These are phyloP conservation scores for Tuber calosporum DNA, from an alignment of 495 filamentous ascomycete genomes.

Conservation along the genomic window DNA sequence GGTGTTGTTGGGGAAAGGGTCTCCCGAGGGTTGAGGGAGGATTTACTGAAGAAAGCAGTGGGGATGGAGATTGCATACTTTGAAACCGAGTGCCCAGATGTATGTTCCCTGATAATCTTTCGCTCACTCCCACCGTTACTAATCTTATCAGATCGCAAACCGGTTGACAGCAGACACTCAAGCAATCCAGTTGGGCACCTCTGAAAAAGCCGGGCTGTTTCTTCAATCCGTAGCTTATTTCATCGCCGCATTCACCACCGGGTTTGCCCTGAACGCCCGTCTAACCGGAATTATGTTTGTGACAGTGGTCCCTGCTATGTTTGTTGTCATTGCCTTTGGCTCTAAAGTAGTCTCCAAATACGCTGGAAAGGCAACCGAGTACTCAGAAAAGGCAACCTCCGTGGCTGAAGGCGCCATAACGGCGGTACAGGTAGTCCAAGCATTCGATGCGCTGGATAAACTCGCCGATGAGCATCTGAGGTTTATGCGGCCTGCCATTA, in stretches of 20 bases:
- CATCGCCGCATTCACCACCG: constrained; percentile 50
- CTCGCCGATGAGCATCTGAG: constrained; percentile 45
- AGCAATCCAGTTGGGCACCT: constrained; percentile 46
- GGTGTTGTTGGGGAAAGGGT: constrained; percentile 44
- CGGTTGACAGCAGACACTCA: constrained; percentile 45
- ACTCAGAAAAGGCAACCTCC: constrained; percentile 41
- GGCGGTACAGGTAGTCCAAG: constrained; percentile 50
- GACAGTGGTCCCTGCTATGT: constrained; percentile 44
- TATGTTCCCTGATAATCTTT: constrained; percentile 19
- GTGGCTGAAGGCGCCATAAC: constrained; percentile 50
- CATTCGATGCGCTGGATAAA: constrained; percentile 47
- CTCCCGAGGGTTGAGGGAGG: constrained; percentile 40
- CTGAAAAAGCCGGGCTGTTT: constrained; percentile 50
- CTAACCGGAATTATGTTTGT: constrained; percentile 47
- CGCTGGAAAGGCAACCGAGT: constrained; percentile 26
- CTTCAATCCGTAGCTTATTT: constrained; percentile 49
- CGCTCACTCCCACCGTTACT: not conserved
- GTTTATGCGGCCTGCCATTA: constrained; percentile 37
- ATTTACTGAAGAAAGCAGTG: constrained; percentile 38
- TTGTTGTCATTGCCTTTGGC: constrained; percentile 44
- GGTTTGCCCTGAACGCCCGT: constrained; percentile 49
- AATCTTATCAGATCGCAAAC: constrained; percentile 34
- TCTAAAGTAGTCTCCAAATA: constrained; percentile 37
- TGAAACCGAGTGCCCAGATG: constrained; percentile 43
- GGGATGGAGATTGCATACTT: constrained; percentile 45